Conservation (phyloP, 768 basidiomycete genomes). For the Tulasnella calospora region DNA sequence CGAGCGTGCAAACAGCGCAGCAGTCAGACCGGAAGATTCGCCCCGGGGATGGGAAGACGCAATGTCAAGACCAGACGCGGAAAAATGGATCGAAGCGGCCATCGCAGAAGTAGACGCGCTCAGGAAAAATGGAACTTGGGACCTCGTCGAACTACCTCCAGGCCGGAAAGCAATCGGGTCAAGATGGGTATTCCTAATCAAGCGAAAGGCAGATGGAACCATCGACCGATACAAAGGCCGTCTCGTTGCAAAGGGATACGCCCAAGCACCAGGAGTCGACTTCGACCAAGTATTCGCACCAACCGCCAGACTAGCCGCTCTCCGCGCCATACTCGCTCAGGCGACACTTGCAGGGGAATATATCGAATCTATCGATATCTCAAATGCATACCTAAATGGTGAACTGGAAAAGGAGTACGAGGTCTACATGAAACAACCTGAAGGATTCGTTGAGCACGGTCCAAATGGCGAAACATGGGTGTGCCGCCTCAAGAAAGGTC, state of each 20-base stretch:
- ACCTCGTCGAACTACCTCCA: constrained; percentile 32
- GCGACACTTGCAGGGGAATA: background rate
- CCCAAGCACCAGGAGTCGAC: no score
- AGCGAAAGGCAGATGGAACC: no score
- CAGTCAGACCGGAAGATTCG: background rate
- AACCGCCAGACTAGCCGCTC: constrained; percentile 5
- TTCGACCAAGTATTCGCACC: no score
- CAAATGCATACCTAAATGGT: no score
- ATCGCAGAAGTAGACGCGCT: background rate
- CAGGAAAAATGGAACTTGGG: constrained; percentile 29
- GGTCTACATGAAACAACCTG: constrained; percentile 21
- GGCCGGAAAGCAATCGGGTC: constrained; percentile 32
- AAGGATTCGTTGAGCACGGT: background rate
- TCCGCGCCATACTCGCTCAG: constrained; percentile 8
- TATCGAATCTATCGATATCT: constrained; percentile 23
- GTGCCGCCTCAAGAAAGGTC: no score
- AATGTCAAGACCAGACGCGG: background rate
- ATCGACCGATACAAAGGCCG: no score
- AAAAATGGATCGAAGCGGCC: constrained; percentile 3
- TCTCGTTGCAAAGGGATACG: no score
- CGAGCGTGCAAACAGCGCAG: background rate
- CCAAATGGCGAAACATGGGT: no score
- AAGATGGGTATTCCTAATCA: no score
- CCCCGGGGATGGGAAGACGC: background rate
- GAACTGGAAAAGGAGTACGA: no score